Base-by-base conservation (phyloP, 768 basidiomycete genomes). In the Astraeus odoratus region DNA sequence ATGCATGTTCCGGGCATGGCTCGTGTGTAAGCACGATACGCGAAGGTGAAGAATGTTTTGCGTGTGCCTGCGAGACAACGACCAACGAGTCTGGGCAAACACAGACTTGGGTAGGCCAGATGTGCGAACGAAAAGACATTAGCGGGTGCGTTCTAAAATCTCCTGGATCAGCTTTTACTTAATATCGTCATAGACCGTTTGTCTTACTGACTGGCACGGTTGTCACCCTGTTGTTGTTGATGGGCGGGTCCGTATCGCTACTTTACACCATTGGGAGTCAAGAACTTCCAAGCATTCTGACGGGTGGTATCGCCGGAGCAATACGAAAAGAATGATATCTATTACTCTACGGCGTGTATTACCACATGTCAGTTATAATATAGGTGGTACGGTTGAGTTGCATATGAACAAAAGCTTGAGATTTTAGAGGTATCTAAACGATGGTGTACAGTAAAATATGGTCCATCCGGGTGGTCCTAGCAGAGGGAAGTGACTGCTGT, bases 51-150 rank as follows among this genome's bases (percentile, higher is more conserved):
- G 63, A 66, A 1, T 80, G 78, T 54, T 80, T 67, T 44, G 61
- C 66, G 0, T 78, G 77, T 48, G 58, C 65, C 3, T 78, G 75
- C 50, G 43, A 50, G 1, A 67, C 63, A 22, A 81, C 78, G 8
- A 74, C 73, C 38, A 66, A 74, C 44, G 71, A 72, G 8, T 62
- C 69, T 20, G 74, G 79, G n/a, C 60, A 79, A 59, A 78, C 73
- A 3, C 75, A 81, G 50, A 65, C 62, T 25, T 92, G 89, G 88
- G 87, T 75, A 1, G 89, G 89, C 4, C 72, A 75, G 42, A 76
- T 70, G 50, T 92, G 89, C 52, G 80, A 90, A 69, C 75, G 80
- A 51, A 80, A 78, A 64, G 89, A 92, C 57, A 66, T 91, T 39
- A 89, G 85, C 70, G 78, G 77, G 88, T 88, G 56, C 49, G 85